phyloP scores from a whole-genome alignment of 305 asterid species.

The Plantago coronopus region DNA sequence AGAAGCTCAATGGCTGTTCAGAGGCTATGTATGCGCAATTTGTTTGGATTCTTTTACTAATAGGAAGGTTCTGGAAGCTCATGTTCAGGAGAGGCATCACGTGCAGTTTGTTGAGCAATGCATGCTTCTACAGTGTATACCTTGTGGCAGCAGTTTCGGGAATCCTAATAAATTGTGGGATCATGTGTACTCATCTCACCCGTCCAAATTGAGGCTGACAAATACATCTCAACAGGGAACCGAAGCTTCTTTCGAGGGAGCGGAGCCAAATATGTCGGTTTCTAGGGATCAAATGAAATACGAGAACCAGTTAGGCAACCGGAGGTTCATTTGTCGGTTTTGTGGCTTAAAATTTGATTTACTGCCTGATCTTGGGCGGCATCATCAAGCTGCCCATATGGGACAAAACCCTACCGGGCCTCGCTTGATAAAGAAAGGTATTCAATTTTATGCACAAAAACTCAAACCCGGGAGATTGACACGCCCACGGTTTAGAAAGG shows the following conservation, averaged over 20 bases:
- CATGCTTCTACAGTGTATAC: slow-evolving; percentile 94
- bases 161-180: slow-evolving; percentile 77
- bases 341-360: slow-evolving; percentile 97
- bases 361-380: slow-evolving; percentile 99
- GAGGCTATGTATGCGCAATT: slow-evolving; percentile 96
- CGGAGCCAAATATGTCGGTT: slow-evolving; percentile 34
- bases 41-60: slow-evolving; percentile 96
- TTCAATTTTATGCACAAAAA: slow-evolving; percentile 71
- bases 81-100: slow-evolving; percentile 92
- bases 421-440: slow-evolving; percentile 71
- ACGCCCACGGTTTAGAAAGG: slow-evolving; percentile 70
- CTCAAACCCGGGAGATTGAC: slow-evolving; percentile 80
- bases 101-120: slow-evolving; percentile 89
- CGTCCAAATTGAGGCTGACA: slow-evolving; percentile 49
- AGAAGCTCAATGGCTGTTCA: slow-evolving; percentile 92
- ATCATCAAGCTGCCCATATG: slow-evolving; percentile 99
- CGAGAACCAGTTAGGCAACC: slow-evolving; percentile 46
- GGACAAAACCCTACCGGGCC: slow-evolving; percentile 53
- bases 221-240: slow-evolving; percentile 38
- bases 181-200: slow-evolving; percentile 76
- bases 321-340: slow-evolving; percentile 77
- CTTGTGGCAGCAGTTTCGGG: slow-evolving; percentile 83
- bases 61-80: slow-evolving; percentile 82
- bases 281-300: slow-evolving; percentile 31
- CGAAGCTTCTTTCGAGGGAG: slow-evolving; percentile 31